These are phyloP conservation scores for Pythium oligandrum DNA, from an alignment of 352 stramenopile species.

Conservation along the genomic window DNA sequence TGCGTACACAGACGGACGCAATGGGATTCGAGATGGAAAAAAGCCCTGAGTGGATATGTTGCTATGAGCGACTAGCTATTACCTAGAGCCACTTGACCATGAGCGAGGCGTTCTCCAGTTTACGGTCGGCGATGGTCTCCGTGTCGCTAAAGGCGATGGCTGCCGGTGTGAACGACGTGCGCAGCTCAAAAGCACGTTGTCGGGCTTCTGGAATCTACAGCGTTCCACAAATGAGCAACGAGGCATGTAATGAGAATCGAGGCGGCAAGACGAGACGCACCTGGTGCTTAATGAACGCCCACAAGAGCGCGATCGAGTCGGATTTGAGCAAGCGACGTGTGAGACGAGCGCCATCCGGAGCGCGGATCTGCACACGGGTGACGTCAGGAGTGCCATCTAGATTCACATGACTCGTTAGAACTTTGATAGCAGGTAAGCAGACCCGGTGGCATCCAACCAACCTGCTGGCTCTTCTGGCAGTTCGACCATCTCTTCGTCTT, in stretches of 20 bases:
- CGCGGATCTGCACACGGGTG: constrained; percentile 67
- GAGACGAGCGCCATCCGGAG: constrained; percentile 57
- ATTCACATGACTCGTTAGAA: constrained; percentile 3
- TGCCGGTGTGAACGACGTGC: constrained; percentile 57
- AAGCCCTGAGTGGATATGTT: not conserved
- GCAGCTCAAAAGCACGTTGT: constrained; percentile 63
- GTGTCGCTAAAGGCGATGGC: constrained; percentile 48
- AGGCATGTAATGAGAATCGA: not conserved
- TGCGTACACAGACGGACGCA: too few species aligned
- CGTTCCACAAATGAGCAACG: not conserved
- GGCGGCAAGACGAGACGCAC: constrained; percentile 17
- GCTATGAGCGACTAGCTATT: not conserved
- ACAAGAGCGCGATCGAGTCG: constrained; percentile 58
- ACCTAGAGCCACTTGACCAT: constrained; percentile 66
- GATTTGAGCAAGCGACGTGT: constrained; percentile 71
- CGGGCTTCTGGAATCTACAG: constrained; percentile 57
- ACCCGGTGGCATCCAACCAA: constrained; percentile 14
- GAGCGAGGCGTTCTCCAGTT: constrained; percentile 72
- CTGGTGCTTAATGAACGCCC: constrained; percentile 68
- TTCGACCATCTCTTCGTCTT: constrained; percentile 23
- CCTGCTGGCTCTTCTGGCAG: constrained; percentile 52
- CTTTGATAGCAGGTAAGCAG: not conserved
- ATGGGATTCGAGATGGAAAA: too few species aligned
- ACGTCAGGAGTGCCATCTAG: constrained; percentile 30
- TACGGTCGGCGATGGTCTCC: constrained; percentile 49